phyloP scores from a whole-genome alignment of 2,329 filamentous ascomycete species.

The Scedosporium dehoogii region DNA sequence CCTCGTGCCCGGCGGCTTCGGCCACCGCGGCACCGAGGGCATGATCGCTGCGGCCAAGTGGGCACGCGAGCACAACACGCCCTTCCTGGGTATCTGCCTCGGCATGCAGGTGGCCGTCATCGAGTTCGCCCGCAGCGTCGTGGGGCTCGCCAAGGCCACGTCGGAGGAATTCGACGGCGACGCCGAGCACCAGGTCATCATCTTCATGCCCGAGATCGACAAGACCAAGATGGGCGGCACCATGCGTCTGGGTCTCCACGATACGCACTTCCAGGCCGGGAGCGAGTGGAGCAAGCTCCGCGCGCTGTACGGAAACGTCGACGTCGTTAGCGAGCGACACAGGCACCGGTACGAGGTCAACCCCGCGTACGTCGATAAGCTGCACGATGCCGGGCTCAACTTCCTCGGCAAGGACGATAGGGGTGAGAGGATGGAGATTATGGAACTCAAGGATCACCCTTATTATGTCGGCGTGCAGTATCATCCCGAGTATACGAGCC shows the following conservation, averaged over 20 bases:
- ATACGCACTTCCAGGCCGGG: slow-evolving; percentile 63
- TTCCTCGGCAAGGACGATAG: slow-evolving; percentile 75
- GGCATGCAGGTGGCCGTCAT: slow-evolving; percentile 91
- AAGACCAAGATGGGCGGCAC: slow-evolving; percentile 71
- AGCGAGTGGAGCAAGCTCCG: slow-evolving; percentile 73
- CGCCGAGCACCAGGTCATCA: slow-evolving; percentile 60
- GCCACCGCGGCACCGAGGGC: slow-evolving; percentile 70
- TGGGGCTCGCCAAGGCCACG: slow-evolving; percentile 46
- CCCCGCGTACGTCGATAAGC: slow-evolving; percentile 59
- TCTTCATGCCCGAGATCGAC: slow-evolving; percentile 88
- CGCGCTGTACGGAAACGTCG: slow-evolving; percentile 55
- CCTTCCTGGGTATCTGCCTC: slow-evolving; percentile 83
- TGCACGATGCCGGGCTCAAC: slow-evolving; percentile 59
- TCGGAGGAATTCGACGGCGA: slow-evolving; percentile 45
- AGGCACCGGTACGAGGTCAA: slow-evolving; percentile 89
- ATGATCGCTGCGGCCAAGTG: slow-evolving; percentile 85
- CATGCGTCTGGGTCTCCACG: slow-evolving; percentile 72
- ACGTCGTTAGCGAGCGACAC: slow-evolving; percentile 61
- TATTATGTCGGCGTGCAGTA: slow-evolving; percentile 80
- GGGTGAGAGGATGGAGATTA: slow-evolving; percentile 70
- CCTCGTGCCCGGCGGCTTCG: slow-evolving; percentile 67
- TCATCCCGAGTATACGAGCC: slow-evolving; percentile 76
- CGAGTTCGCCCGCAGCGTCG: slow-evolving; percentile 72
- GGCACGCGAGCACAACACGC: slow-evolving; percentile 71
- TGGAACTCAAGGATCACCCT: slow-evolving; percentile 74